These are phyloP conservation scores for Thalassiosira oceanica DNA, from an alignment of 352 stramenopile genomes.

Conservation along the genomic window DNA sequence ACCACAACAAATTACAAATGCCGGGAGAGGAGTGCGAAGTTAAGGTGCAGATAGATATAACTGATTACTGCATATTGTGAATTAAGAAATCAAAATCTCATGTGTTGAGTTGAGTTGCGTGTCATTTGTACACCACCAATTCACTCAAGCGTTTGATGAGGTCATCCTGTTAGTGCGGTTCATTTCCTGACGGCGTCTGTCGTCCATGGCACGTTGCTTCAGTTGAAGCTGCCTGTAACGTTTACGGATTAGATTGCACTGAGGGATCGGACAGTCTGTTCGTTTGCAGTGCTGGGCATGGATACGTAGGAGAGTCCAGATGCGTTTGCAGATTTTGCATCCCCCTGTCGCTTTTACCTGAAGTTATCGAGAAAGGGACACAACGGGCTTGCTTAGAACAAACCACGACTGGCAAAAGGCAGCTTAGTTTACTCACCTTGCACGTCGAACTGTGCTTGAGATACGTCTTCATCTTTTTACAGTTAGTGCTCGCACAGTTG, in stretches of 20 bases:
- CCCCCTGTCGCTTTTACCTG: slow-evolving; percentile 85
- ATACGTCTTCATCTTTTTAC: slow-evolving; percentile 95
- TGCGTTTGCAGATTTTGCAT: slow-evolving; percentile 96
- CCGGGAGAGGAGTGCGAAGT: no score
- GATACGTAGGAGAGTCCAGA: slow-evolving; percentile 95
- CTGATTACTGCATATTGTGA: no score
- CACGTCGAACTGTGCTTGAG: slow-evolving; percentile 67
- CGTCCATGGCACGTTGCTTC: slow-evolving; percentile 95
- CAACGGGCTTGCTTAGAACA: no score
- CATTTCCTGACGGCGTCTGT: slow-evolving; percentile 78
- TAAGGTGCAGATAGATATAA: no score
- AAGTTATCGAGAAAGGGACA: slow-evolving; percentile 5
- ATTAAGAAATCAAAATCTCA: no score
- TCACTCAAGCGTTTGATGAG: no score
- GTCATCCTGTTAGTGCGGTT: slow-evolving; percentile 57
- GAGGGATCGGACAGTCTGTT: slow-evolving; percentile 88
- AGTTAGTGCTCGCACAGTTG: slow-evolving; percentile 93
- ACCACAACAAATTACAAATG: no score
- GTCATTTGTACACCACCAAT: no score
- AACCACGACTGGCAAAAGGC: no score
- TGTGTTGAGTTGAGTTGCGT: no score
- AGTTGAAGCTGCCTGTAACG: slow-evolving; percentile 89
- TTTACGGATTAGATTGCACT: slow-evolving; percentile 84
- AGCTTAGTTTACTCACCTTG: slow-evolving; percentile 58
- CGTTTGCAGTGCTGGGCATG: slow-evolving; percentile 94